Conservation (phyloP, 139 green algal genomes). For the Monoraphidium neglectum region DNA sequence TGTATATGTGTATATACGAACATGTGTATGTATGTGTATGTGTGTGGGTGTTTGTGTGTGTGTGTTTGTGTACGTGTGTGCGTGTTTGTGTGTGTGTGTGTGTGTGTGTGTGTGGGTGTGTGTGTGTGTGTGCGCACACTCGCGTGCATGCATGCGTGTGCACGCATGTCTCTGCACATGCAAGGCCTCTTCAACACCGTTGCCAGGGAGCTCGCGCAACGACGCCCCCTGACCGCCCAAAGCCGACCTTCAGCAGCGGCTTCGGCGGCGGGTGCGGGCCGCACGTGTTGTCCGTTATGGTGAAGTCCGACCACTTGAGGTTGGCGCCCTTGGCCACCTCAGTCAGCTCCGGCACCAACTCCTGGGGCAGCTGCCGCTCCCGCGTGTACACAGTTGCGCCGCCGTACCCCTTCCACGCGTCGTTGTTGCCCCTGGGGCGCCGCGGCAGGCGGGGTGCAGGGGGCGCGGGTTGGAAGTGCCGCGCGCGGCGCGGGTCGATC, state of each 20-base stretch:
- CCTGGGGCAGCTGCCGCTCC: slow-evolving; percentile 47
- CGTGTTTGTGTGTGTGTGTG: neutral
- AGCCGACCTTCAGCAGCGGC: slow-evolving; percentile 26
- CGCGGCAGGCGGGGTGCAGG: too few species aligned
- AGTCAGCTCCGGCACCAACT: slow-evolving; percentile 26
- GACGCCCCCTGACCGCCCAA: neutral
- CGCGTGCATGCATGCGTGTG: neutral
- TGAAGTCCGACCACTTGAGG: slow-evolving; percentile 66
- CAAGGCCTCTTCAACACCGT: neutral
- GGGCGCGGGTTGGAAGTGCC: too few species aligned
- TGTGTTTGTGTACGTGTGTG: neutral
- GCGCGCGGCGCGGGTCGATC: too few species aligned
- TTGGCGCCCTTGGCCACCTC: slow-evolving; percentile 17
- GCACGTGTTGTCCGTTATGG: slow-evolving; percentile 87
- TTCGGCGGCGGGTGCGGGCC: slow-evolving; percentile 46
- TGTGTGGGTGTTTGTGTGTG: neutral
- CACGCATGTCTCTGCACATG: neutral
- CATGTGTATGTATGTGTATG: neutral
- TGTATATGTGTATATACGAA: neutral
- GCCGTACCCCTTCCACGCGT: slow-evolving; percentile 89
- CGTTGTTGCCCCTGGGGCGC: slow-evolving; percentile 67
- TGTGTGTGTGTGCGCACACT: neutral
- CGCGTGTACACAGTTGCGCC: slow-evolving; percentile 73
- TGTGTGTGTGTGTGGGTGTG: neutral
- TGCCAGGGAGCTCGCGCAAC: too few species aligned